Evolutionary conservation across 441 rosid genomes (phyloP).

Genomic region (Syzygium syzygioides): DNA sequence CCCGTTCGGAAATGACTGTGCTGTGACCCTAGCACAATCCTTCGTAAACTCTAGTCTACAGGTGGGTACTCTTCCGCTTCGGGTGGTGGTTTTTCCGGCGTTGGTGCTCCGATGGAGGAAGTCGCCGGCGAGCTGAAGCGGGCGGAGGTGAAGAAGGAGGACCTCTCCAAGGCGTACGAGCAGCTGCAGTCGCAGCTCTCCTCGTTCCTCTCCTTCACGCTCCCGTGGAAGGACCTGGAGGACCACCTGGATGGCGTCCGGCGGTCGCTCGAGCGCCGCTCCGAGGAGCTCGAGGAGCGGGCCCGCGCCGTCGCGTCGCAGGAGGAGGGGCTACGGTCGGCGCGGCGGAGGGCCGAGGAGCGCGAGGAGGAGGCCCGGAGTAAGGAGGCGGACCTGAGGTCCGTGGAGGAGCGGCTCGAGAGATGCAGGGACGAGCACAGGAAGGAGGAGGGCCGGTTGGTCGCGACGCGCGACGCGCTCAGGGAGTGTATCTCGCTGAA

Average conservation of each 20-base stretch:
- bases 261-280: conserved; percentile 2
- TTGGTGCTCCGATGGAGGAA: background rate
- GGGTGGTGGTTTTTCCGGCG: background rate
- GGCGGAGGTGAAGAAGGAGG: conserved; percentile 16
- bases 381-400: conserved; percentile 10
- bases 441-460: conserved; percentile 1
- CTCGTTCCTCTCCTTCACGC: conserved; percentile 27
- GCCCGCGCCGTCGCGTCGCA: conserved; percentile 10
- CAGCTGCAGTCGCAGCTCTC: conserved; percentile 16
- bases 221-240: conserved; percentile 40
- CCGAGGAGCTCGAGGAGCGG: conserved; percentile 13
- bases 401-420: conserved; percentile 7
- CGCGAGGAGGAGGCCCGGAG: conserved; percentile 4
- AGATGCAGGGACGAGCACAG: conserved; percentile 13
- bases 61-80: background rate
- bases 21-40: background rate
- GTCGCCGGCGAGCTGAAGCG: conserved; percentile 3
- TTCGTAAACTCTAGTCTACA: background rate
- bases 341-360: conserved; percentile 1
- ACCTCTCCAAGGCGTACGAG: conserved; percentile 16
- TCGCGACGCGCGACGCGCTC: background rate
- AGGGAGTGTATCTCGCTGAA: background rate
- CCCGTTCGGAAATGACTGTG: background rate
- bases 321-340: conserved; percentile 10
- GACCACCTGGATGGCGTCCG: conserved; percentile 10